phyloP scores from a whole-genome alignment of 805 yeast species.

The Kuraishia cidri region DNA sequence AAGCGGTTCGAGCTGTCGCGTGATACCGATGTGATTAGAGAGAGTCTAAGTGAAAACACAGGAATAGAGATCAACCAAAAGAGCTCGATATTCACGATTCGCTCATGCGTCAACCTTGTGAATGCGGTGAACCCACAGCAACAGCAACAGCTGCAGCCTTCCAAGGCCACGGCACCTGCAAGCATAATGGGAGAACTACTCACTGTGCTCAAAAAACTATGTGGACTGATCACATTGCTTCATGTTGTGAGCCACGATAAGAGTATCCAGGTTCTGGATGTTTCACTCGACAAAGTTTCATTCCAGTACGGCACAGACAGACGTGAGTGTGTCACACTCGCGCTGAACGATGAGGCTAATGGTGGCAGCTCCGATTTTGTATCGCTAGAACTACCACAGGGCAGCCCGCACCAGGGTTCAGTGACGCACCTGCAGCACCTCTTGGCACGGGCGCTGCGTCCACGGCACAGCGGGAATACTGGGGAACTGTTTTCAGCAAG shows the following conservation, averaged over 20 bases:
- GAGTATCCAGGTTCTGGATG: slow-evolving; percentile 14
- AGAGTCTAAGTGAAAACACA: slow-evolving; percentile 2
- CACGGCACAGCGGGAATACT: background rate
- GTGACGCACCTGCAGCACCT: slow-evolving; percentile 13
- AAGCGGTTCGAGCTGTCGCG: background rate
- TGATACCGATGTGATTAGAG: background rate
- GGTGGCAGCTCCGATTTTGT: background rate
- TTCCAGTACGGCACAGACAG: slow-evolving; percentile 19
- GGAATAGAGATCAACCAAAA: slow-evolving; percentile 4
- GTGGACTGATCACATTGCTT: slow-evolving; percentile 16
- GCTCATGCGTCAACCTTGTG: slow-evolving; percentile 11
- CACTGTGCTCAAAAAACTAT: slow-evolving; percentile 15
- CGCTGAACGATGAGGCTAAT: slow-evolving; percentile 9
- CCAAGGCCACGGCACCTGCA: background rate
- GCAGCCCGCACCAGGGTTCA: slow-evolving; percentile 19
- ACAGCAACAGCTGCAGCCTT: too few relatives aligned
- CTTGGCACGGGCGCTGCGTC: background rate
- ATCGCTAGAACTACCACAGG: slow-evolving; percentile 3
- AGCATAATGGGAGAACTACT: slow-evolving; percentile 9
- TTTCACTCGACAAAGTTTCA: slow-evolving; percentile 15
- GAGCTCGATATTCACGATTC: slow-evolving; percentile 17
- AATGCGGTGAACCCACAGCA: too few relatives aligned
- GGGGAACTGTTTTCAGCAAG: slow-evolving; percentile 1
- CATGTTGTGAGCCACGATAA: slow-evolving; percentile 18
- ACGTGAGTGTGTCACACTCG: slow-evolving; percentile 16